These are phyloP conservation scores for Boehmeria nivea DNA, from an alignment of 306 rosid species.

Conservation along the genomic window DNA sequence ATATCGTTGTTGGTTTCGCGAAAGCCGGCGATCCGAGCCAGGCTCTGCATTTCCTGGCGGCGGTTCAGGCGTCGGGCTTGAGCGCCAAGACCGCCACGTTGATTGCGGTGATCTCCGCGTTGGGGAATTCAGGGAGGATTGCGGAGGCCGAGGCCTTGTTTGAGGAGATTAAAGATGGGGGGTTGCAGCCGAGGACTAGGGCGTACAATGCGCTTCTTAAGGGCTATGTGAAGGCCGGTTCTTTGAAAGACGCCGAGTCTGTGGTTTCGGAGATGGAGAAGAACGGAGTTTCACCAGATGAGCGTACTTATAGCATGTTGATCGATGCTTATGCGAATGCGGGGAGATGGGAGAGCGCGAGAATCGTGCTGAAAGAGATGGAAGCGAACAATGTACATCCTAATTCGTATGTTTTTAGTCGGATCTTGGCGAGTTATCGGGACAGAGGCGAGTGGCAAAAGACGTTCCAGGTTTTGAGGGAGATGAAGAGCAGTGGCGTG, in stretches of 20 bases:
- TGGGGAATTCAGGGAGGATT: slow-evolving; percentile 70
- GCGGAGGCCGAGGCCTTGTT: slow-evolving; percentile 81
- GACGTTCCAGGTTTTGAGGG: slow-evolving; percentile 78
- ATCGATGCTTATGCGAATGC: slow-evolving; percentile 74
- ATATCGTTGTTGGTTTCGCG: slow-evolving; percentile 64
- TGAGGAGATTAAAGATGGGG: slow-evolving; percentile 77
- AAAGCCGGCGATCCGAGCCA: slow-evolving; percentile 68
- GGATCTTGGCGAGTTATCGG: slow-evolving; percentile 74
- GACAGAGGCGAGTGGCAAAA: slow-evolving; percentile 93
- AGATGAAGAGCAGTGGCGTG: slow-evolving; percentile 74
- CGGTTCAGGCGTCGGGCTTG: slow-evolving; percentile 72
- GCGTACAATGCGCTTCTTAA: slow-evolving; percentile 83
- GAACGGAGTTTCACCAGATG: slow-evolving; percentile 67
- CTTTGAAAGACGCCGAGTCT: slow-evolving; percentile 67
- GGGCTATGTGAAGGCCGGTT: slow-evolving; percentile 69
- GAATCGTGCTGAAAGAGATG: slow-evolving; percentile 82
- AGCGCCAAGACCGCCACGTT: slow-evolving; percentile 58
- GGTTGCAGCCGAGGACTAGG: slow-evolving; percentile 65
- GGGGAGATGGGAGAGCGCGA: slow-evolving; percentile 87
- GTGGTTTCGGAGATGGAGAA: slow-evolving; percentile 81
- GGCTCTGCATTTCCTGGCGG: slow-evolving; percentile 70
- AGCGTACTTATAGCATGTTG: slow-evolving; percentile 69
- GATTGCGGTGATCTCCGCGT: slow-evolving; percentile 54
- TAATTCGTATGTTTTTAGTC: slow-evolving; percentile 56
- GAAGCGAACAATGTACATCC: slow-evolving; percentile 71